A percentile compares a stretch with the other conserved stretches of the same genome.
Evolutionary conservation across 805 yeast species (phyloP).

Genomic region (Jamesozyma hellenica): DNA sequence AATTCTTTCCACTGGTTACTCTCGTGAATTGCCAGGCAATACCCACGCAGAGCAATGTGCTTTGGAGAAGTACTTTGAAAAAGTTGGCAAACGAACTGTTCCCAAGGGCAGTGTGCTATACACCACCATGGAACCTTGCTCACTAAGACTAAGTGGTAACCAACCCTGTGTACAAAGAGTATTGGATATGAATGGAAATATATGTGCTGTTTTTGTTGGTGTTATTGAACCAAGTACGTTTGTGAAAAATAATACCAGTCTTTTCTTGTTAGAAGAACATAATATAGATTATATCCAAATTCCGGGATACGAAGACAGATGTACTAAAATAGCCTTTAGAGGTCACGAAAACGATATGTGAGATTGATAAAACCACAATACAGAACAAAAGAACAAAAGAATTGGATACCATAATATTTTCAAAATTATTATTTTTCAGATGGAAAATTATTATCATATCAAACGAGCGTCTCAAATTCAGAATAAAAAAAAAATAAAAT

Average conservation of each 20-base stretch:
- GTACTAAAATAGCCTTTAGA: conserved; percentile 17
- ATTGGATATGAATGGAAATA: conserved; percentile 36
- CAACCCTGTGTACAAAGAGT: conserved; percentile 80
- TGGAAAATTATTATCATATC: neutral
- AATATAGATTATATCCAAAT: conserved; percentile 69
- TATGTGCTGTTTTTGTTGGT: conserved; percentile 80
- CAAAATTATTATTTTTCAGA: neutral
- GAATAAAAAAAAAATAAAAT: neutral
- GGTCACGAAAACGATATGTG: conserved; percentile 66
- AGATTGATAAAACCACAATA: neutral
- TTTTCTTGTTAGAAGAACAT: conserved; percentile 38
- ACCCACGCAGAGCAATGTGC: conserved; percentile 98
- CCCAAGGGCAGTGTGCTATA: conserved; percentile 76
- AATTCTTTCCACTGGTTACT: conserved; percentile 71
- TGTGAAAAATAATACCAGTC: conserved; percentile 60
- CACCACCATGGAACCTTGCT: conserved; percentile 97
- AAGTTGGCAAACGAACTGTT: conserved; percentile 31
- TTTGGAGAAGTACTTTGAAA: conserved; percentile 53
- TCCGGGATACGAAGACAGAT: conserved; percentile 78
- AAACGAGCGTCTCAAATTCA: neutral
- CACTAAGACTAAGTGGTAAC: conserved; percentile 80
- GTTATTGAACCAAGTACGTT: conserved; percentile 85
- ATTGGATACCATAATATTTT: too few relatives aligned
- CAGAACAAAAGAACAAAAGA: too few relatives aligned
- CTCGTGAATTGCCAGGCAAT: conserved; percentile 86